phyloP scores from a whole-genome alignment of 345 rosid genomes.

The Brassica nigra region DNA sequence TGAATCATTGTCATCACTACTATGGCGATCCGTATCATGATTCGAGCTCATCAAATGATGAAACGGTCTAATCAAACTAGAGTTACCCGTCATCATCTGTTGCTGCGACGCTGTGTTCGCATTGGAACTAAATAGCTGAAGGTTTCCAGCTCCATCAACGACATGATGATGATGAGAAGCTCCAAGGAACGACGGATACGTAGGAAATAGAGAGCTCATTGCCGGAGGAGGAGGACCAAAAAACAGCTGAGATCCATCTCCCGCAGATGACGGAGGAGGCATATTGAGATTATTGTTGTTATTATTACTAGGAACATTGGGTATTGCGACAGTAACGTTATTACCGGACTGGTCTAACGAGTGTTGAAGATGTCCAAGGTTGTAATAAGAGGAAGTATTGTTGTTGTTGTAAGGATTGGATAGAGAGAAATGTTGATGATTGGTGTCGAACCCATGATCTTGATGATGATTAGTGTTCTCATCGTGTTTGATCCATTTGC shows the following conservation, averaged over 20 bases:
- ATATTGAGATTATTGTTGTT: not conserved
- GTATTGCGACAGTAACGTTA: constrained; percentile 57
- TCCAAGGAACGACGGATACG: constrained; percentile 51
- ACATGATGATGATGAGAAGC: constrained; percentile 38
- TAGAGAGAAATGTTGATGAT: constrained; percentile 41
- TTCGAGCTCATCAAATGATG: constrained; percentile 46
- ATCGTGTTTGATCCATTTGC: constrained; percentile 59
- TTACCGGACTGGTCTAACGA: constrained; percentile 70
- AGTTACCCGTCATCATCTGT: constrained; percentile 44
- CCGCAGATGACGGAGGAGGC: not conserved
- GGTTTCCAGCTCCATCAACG: constrained; percentile 37
- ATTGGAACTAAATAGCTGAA: constrained; percentile 50
- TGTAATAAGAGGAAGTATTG: constrained; percentile 48
- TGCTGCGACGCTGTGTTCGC: constrained; percentile 40
- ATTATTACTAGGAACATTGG: constrained; percentile 43
- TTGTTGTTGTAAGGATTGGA: constrained; percentile 48
- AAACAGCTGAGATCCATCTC: not conserved
- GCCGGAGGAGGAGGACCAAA: constrained; percentile 52
- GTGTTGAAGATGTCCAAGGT: constrained; percentile 66
- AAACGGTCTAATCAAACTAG: constrained; percentile 44
- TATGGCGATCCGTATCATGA: constrained; percentile 41
- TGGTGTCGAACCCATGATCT: constrained; percentile 41
- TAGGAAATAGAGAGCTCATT: constrained; percentile 58
- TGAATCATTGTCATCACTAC: constrained; percentile 44
- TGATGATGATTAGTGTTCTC: constrained; percentile 38